These are phyloP conservation scores for Polyporus arcularius DNA, from an alignment of 768 basidiomycete species.

Conservation along the genomic window DNA sequence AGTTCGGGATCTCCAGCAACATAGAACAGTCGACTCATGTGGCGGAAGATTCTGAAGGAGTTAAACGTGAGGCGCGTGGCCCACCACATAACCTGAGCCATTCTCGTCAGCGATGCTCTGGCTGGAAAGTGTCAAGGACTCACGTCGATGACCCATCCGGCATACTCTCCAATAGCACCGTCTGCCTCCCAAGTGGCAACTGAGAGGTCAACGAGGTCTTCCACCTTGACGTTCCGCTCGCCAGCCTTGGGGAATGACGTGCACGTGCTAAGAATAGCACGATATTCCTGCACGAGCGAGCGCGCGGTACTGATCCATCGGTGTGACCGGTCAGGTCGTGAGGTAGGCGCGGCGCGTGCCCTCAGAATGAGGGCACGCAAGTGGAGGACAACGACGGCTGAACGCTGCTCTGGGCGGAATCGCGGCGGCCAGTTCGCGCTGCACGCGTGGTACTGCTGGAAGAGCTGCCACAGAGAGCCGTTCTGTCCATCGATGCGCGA, in stretches of 20 bases:
- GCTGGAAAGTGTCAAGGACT: constrained; percentile 31
- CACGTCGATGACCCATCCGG: constrained; percentile 83
- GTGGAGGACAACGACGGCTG: constrained; percentile 67
- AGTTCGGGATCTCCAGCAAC: constrained; percentile 59
- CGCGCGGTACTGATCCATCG: constrained; percentile 68
- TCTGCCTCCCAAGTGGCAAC: constrained; percentile 81
- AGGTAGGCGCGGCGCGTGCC: constrained; percentile 22
- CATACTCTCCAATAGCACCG: constrained; percentile 60
- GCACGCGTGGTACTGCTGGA: constrained; percentile 60
- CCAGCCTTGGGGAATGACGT: constrained; percentile 85
- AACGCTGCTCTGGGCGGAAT: constrained; percentile 78
- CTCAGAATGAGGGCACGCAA: constrained; percentile 69
- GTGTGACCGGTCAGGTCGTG: constrained; percentile 35
- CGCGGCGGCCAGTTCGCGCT: constrained; percentile 74
- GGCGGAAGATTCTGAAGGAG: constrained; percentile 80
- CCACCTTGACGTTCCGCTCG: constrained; percentile 73
- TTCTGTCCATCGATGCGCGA: constrained; percentile 34
- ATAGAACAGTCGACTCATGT: constrained; percentile 76
- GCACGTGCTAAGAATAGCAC: constrained; percentile 61
- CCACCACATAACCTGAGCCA: constrained; percentile 82
- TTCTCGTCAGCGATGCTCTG: too few species aligned
- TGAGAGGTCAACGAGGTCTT: constrained; percentile 80
- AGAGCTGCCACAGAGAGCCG: constrained; percentile 60
- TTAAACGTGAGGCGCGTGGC: constrained; percentile 93
- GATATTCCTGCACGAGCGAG: constrained; percentile 70